Evolutionary conservation across 2,329 filamentous ascomycete species (phyloP), one percentile per base, ranked within the genome.

Genomic region (Biscogniauxia sp.): DNA sequence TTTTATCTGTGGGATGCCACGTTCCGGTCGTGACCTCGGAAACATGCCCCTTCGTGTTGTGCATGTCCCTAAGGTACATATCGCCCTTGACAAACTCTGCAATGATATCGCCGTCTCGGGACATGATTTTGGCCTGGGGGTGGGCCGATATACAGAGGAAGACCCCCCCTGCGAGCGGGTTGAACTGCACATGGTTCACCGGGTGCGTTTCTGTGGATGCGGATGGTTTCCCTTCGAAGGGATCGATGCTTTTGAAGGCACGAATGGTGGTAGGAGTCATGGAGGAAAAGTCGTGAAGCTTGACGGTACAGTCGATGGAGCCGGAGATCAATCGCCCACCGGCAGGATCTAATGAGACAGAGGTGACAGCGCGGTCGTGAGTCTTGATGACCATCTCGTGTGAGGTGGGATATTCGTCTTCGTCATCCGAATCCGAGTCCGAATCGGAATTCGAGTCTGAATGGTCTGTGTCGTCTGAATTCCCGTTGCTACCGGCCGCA

Each of bases 51-150:
- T 97, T 98, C 4, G 95, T 99, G 74, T 98, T 93, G 76, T 97
- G 87, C 90, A 98, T 96, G 74, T 99, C 95, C 58, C 94, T 86
- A 66, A 99, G 79, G 71, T 99, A 99, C 93, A 98, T 98, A 74
- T 99, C 95, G 53, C 95, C 95, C 77, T 99, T 99, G 68, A 93
- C 89, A 66, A 97, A 98, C 72, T 97, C 93, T 1, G 89, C 89
- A 54, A 96, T 70, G 7, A 90, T 83, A 52, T 96, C 92, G 49
- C 95, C 95, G 78, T 99, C 94, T 70, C 95, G 88, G 69, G 87
- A 91, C 74, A 98, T 83, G 23, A 99, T 88, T 74, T 93, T 93
- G 13, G 94, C 92, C 74, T 98, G 94, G 1, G 94, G 89, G 50
- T 94, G 91, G 6, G 94, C 93, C 7, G 93, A 90, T 52, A 98